A percentile compares a stretch with the other conserved stretches of the same genome.
phyloP scores from a whole-genome alignment of 768 basidiomycete genomes.

The Auricularia sp. region DNA sequence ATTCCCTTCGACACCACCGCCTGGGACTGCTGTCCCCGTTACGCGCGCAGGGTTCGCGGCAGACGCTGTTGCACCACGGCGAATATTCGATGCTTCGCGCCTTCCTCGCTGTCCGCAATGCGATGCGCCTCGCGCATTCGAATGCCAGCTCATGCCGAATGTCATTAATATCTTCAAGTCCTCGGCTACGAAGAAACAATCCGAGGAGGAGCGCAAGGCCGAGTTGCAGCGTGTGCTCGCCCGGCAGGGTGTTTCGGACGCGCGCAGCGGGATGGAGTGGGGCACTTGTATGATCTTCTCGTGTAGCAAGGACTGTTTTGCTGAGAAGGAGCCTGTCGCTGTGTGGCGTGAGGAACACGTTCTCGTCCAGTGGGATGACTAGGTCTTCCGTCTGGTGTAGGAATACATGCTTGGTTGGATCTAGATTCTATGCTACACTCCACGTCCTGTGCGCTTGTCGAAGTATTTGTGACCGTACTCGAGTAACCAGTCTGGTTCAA shows the following conservation, averaged over 20 bases:
- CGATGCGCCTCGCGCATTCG: constrained; percentile 61
- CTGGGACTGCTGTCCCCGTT: constrained; percentile 35
- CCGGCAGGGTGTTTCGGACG: constrained; percentile 28
- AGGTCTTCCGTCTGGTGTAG: neutral
- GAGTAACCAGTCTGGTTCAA: constrained; percentile 84
- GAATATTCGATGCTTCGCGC: constrained; percentile 40
- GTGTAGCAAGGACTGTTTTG: constrained; percentile 70
- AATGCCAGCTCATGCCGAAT: constrained; percentile 92
- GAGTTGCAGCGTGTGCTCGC: constrained; percentile 48
- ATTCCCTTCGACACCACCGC: constrained; percentile 46
- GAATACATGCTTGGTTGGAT: neutral
- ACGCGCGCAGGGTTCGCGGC: constrained; percentile 55
- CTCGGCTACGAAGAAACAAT: constrained; percentile 25
- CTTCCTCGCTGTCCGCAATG: constrained; percentile 64
- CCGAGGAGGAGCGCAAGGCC: constrained; percentile 61
- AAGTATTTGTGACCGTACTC: constrained; percentile 41
- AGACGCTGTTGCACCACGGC: constrained; percentile 29
- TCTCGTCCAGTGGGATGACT: constrained; percentile 58
- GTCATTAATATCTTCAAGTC: constrained; percentile 65
- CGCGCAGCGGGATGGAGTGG: constrained; percentile 79
- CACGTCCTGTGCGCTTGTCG: constrained; percentile 17
- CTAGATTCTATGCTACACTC: neutral
- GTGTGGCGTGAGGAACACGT: constrained; percentile 70
- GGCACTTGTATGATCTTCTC: constrained; percentile 86
- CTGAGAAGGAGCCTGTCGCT: constrained; percentile 28